Percentiles rank a stretch among this genome's conserved stretches.
Conservation (phyloP, 129 eudicot genomes). For the Helianthus annuus region DNA sequence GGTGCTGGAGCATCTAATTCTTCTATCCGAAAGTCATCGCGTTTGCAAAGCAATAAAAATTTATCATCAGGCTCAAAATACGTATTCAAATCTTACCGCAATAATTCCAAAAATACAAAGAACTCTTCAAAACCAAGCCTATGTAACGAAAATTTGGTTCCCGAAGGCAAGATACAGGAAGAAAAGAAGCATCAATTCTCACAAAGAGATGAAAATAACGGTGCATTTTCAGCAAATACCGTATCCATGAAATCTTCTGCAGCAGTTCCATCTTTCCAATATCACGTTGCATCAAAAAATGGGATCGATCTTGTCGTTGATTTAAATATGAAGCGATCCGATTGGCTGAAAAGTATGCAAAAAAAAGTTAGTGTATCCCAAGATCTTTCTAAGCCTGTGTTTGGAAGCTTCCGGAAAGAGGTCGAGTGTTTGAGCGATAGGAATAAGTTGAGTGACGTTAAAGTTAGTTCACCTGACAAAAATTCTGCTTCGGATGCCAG, state of each 20-base stretch:
- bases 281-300: constrained; percentile 36
- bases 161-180: neutral
- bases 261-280: constrained; percentile 40
- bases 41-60: constrained; percentile 32
- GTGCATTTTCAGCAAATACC: constrained; percentile 25
- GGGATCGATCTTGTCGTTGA: constrained; percentile 53
- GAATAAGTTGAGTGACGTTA: constrained; percentile 24
- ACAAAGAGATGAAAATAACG: constrained; percentile 12
- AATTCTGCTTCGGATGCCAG: constrained; percentile 25
- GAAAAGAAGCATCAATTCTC: constrained; percentile 15
- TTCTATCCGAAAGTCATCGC: constrained; percentile 30
- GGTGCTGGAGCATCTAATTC: constrained; percentile 16
- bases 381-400: constrained; percentile 31
- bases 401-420: constrained; percentile 47
- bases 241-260: constrained; percentile 29
- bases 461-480: constrained; percentile 22
- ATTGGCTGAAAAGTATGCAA: constrained; percentile 42
- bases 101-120: constrained; percentile 1
- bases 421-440: constrained; percentile 37
- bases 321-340: constrained; percentile 46
- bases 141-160: neutral
- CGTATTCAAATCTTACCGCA: constrained; percentile 8
- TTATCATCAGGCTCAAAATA: constrained; percentile 26
- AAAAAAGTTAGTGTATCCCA: constrained; percentile 26
- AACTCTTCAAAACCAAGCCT: constrained; percentile 21